Evolutionary conservation across 2,329 filamentous ascomycete species (phyloP).

Genomic region (Alternaria consortialis): DNA sequence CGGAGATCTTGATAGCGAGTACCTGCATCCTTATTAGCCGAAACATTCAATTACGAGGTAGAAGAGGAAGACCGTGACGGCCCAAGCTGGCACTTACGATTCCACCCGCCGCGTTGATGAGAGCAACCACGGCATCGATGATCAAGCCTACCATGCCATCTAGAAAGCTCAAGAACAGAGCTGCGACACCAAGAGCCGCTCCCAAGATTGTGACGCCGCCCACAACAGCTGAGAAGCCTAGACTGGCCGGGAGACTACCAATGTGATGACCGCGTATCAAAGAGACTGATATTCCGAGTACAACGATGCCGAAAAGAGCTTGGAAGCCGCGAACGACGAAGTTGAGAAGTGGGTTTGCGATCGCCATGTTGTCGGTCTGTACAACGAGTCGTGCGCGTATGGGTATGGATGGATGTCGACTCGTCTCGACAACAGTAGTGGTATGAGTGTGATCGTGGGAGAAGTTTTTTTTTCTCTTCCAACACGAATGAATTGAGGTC

Average conservation of each 20-base stretch:
- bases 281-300: constrained; percentile 7
- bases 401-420: background rate
- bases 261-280: constrained; percentile 10
- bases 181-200: constrained; percentile 5
- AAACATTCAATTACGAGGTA: background rate
- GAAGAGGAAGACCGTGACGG: background rate
- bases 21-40: constrained; percentile 20
- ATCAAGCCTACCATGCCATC: constrained; percentile 1
- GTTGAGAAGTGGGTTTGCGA: constrained; percentile 2
- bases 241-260: constrained; percentile 6
- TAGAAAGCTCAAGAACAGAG: background rate
- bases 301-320: constrained; percentile 10
- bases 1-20: constrained; percentile 29
- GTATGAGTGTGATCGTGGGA: background rate
- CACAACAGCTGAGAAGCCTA: constrained; percentile 5
- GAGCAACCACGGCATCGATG: constrained; percentile 1
- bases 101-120: constrained; percentile 10
- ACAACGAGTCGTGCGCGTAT: background rate
- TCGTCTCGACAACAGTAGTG: background rate
- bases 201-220: constrained; percentile 5
- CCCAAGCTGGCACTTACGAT: constrained; percentile 1
- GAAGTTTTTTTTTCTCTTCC: background rate
- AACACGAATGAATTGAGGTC: background rate
- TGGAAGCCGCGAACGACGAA: constrained; percentile 9
- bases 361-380: background rate